Percentiles rank a stretch among this genome's conserved stretches.
phyloP scores from a whole-genome alignment of 2,329 filamentous ascomycete species.

The Aciculosporium take region DNA sequence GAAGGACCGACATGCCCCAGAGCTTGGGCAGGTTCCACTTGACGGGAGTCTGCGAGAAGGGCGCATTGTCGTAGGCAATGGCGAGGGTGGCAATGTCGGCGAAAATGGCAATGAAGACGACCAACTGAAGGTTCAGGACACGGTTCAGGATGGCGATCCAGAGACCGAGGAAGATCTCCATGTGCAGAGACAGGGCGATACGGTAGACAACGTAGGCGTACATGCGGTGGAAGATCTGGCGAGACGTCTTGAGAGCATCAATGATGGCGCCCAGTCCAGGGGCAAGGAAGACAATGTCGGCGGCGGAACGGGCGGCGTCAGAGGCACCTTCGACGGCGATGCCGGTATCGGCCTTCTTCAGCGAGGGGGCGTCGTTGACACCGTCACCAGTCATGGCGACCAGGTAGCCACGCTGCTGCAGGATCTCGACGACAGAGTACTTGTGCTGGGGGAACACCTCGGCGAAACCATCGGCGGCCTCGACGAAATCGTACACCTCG shows the following conservation, averaged over 20 bases:
- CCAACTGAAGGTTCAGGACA: constrained; percentile 70
- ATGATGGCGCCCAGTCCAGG: constrained; percentile 87
- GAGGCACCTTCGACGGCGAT: constrained; percentile 89
- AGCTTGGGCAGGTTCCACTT: constrained; percentile 94
- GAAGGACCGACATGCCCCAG: constrained; percentile 80
- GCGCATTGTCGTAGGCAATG: constrained; percentile 87
- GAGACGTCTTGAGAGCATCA: constrained; percentile 80
- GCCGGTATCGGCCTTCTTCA: constrained; percentile 93
- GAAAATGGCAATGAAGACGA: constrained; percentile 92
- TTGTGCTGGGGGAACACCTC: constrained; percentile 94
- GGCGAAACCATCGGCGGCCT: constrained; percentile 87
- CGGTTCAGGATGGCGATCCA: constrained; percentile 84
- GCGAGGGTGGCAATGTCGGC: constrained; percentile 84
- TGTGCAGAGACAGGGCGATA: constrained; percentile 80
- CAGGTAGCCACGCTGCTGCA: constrained; percentile 84
- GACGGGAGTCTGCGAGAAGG: constrained; percentile 71
- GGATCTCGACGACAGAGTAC: constrained; percentile 85
- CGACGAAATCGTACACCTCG: constrained; percentile 89
- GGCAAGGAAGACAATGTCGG: constrained; percentile 87
- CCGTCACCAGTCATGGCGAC: constrained; percentile 95
- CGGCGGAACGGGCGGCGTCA: constrained; percentile 78
- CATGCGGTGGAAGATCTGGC: constrained; percentile 95
- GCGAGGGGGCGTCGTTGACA: constrained; percentile 83
- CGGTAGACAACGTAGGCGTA: constrained; percentile 92
- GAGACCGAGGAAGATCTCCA: constrained; percentile 81